phyloP scores from a whole-genome alignment of 139 green algal genomes.

The Closterium sp. region DNA sequence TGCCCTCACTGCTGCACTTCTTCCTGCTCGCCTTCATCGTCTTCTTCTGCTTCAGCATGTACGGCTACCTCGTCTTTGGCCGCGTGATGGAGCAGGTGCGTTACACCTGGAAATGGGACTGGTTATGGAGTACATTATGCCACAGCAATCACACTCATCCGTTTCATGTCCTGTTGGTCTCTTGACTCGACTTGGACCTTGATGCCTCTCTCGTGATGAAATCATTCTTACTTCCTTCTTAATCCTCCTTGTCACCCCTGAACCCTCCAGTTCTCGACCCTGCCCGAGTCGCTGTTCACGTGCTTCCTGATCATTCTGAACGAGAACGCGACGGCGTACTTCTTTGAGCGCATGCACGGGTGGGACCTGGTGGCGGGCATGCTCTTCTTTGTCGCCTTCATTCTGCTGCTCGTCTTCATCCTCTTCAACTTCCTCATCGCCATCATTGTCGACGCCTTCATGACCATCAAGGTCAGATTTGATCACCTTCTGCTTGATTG shows the following conservation, averaged over 20 bases:
- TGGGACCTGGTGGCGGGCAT: not conserved
- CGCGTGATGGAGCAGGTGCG: not conserved
- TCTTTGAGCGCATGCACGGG: not conserved
- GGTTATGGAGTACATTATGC: too few relatives aligned
- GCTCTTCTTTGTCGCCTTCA: not conserved
- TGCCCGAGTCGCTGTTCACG: not conserved
- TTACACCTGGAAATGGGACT: too few relatives aligned
- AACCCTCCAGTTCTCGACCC: not conserved
- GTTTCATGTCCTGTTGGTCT: not conserved
- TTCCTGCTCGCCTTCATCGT: not conserved
- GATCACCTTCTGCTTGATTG: too few relatives aligned
- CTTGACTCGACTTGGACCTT: not conserved
- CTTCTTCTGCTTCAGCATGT: not conserved
- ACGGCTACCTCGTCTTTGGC: not conserved
- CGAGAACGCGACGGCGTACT: not conserved
- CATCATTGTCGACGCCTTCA: not conserved
- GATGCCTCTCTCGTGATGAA: not conserved
- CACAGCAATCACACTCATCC: not conserved
- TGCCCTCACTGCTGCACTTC: not conserved
- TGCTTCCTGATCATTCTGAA: not conserved
- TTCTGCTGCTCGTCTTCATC: not conserved
- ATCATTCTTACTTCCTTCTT: not conserved
- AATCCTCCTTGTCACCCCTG: not conserved
- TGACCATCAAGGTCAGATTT: not conserved
- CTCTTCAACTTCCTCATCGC: not conserved